Conservation (phyloP, 306 rosid species). For the Betula pendula region DNA sequence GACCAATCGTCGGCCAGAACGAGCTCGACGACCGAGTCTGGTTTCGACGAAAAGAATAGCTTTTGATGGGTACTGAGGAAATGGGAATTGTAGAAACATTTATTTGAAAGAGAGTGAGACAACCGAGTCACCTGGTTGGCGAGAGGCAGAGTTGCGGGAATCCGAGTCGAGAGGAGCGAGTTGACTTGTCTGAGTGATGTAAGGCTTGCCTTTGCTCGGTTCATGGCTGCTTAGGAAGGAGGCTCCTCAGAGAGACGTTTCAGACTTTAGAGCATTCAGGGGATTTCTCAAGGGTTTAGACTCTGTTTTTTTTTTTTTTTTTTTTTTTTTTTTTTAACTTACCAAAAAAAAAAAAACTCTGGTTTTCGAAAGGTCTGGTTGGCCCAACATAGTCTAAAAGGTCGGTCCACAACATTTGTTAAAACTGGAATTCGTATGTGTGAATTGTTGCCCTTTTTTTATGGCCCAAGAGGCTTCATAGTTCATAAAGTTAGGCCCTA, state of each 20-base stretch:
- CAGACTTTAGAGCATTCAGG: neutral
- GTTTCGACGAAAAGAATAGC: slow-evolving; percentile 58
- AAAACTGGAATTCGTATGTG: too few relatives aligned
- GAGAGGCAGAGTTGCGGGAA: slow-evolving; percentile 33
- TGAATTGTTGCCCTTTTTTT: too few relatives aligned
- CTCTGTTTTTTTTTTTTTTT: too few relatives aligned
- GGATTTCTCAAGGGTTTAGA: slow-evolving; percentile 35
- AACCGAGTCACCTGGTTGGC: slow-evolving; percentile 53
- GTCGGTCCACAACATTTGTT: too few relatives aligned
- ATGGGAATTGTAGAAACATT: slow-evolving; percentile 13
- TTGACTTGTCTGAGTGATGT: slow-evolving; percentile 44
- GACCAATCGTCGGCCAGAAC: slow-evolving; percentile 69
- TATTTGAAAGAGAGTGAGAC: slow-evolving; percentile 37
- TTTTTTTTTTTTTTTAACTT: too few relatives aligned
- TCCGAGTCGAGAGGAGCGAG: slow-evolving; percentile 42
- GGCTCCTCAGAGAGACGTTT: neutral
- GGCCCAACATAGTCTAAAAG: too few relatives aligned
- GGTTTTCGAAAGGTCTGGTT: neutral
- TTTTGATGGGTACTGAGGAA: slow-evolving; percentile 36
- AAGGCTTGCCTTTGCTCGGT: slow-evolving; percentile 46
- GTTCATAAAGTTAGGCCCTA: too few relatives aligned
- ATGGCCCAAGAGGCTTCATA: too few relatives aligned
- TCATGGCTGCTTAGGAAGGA: slow-evolving; percentile 44
- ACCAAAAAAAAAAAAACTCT: too few relatives aligned
- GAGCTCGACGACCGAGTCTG: slow-evolving; percentile 57